Conservation (phyloP, 805 yeast genomes). For the Saccharomycopsis lassenensis region DNA sequence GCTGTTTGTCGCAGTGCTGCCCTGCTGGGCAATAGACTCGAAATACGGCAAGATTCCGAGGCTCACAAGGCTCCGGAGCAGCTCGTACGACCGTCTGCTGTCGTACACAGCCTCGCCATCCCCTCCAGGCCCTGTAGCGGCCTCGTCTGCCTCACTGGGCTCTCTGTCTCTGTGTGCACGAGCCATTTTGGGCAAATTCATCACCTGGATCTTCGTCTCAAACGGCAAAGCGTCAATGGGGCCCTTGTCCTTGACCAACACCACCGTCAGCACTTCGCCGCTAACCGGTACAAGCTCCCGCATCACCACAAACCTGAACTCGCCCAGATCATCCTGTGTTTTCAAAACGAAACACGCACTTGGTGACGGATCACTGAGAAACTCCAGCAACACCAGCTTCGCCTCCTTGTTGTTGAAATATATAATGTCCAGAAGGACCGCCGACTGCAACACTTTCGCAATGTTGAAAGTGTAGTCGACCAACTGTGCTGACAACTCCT, state of each 20-base stretch:
- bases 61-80: conserved; percentile 46
- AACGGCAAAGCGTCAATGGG: conserved; percentile 19
- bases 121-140: neutral
- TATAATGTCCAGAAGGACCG: conserved; percentile 21
- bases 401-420: conserved; percentile 21
- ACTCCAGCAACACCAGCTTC: conserved; percentile 17
- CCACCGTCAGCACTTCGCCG: conserved; percentile 23
- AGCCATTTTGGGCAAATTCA: conserved; percentile 27
- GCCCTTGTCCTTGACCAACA: conserved; percentile 35
- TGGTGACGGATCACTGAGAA: conserved; percentile 19
- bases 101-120: neutral
- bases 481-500: no score
- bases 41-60: conserved; percentile 63
- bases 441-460: conserved; percentile 24
- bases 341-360: conserved; percentile 22
- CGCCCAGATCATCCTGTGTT: neutral
- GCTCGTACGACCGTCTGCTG: conserved; percentile 30
- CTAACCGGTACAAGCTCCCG: conserved; percentile 10
- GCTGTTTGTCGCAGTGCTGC: conserved; percentile 4
- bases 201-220: conserved; percentile 25
- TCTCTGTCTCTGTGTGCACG: conserved; percentile 6
- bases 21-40: conserved; percentile 32
- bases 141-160: neutral
- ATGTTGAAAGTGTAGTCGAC: conserved; percentile 23
- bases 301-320: conserved; percentile 9